phyloP scores from a whole-genome alignment of 768 basidiomycete genomes.

The Suillus americanus region DNA sequence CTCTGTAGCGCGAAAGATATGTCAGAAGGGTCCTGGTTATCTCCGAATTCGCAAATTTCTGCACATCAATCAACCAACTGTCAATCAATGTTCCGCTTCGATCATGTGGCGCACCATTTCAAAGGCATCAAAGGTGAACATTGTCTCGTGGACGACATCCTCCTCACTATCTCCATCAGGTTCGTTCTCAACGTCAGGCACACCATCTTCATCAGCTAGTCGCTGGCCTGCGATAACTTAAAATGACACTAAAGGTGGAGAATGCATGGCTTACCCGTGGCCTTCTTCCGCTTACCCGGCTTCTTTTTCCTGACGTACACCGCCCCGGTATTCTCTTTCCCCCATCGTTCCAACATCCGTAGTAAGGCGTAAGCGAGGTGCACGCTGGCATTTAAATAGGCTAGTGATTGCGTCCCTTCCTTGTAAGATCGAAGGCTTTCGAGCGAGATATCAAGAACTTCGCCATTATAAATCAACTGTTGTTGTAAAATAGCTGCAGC shows the following conservation, averaged over 20 bases:
- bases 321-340: slow-evolving; percentile 61
- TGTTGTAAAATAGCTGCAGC: slow-evolving; percentile 81
- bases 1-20: slow-evolving; percentile 82
- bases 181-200: slow-evolving; percentile 68
- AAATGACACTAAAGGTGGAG: slow-evolving; percentile 8
- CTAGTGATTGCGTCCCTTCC: slow-evolving; percentile 72
- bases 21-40: slow-evolving; percentile 81
- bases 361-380: slow-evolving; percentile 84
- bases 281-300: slow-evolving; percentile 52
- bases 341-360: slow-evolving; percentile 86
- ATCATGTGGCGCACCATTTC: slow-evolving; percentile 63
- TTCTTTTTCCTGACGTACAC: slow-evolving; percentile 77
- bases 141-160: slow-evolving; percentile 74
- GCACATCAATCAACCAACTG: slow-evolving; percentile 15
- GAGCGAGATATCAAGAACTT: slow-evolving; percentile 86
- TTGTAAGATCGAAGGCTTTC: slow-evolving; percentile 78
- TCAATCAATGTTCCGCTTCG: slow-evolving; percentile 17
- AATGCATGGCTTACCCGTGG: slow-evolving; percentile 40
- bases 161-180: slow-evolving; percentile 50
- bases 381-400: slow-evolving; percentile 86
- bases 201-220: slow-evolving; percentile 55
- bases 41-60: slow-evolving; percentile 91
- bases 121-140: slow-evolving; percentile 90
- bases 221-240: slow-evolving; percentile 32
- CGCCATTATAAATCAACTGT: slow-evolving; percentile 93